phyloP scores from a whole-genome alignment of 2,329 filamentous ascomycete genomes.

The Fusarium cicatricum region DNA sequence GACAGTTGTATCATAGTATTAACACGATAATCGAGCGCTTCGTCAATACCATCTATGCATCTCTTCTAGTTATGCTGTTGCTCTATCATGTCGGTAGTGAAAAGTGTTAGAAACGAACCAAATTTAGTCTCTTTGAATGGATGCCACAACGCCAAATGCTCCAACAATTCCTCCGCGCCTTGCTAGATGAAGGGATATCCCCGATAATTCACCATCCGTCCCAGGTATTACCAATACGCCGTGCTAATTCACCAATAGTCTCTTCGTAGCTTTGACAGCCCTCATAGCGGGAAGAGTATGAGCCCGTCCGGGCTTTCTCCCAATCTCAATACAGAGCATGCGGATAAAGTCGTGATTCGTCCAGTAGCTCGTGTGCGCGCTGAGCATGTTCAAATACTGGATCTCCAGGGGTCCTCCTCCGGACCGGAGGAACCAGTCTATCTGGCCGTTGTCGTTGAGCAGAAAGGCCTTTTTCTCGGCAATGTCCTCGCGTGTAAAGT shows the following conservation, averaged over 20 bases:
- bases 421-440: conserved; percentile 87
- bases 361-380: conserved; percentile 97
- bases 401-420: conserved; percentile 90
- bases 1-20: conserved; percentile 20
- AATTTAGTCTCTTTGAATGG: background rate
- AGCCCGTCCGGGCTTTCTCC: conserved; percentile 73
- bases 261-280: conserved; percentile 62
- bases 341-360: conserved; percentile 85
- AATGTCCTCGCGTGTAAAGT: conserved; percentile 91
- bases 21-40: conserved; percentile 7
- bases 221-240: background rate
- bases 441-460: conserved; percentile 95
- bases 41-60: background rate
- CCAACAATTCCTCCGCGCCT: conserved; percentile 1
- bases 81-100: background rate
- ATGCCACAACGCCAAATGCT: conserved; percentile 5
- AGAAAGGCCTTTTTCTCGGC: conserved; percentile 88
- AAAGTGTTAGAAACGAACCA: conserved; percentile 8
- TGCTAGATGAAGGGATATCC: conserved; percentile 7
- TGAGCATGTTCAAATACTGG: conserved; percentile 96
- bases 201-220: background rate
- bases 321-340: conserved; percentile 88
- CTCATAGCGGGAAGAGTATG: conserved; percentile 66
- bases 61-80: background rate
- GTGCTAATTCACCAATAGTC: conserved; percentile 39